Percentiles rank a stretch among this genome's conserved stretches.
These are phyloP conservation scores for Boletus mariae DNA, from an alignment of 1,284 basidiomycete species.

Conservation along the genomic window DNA sequence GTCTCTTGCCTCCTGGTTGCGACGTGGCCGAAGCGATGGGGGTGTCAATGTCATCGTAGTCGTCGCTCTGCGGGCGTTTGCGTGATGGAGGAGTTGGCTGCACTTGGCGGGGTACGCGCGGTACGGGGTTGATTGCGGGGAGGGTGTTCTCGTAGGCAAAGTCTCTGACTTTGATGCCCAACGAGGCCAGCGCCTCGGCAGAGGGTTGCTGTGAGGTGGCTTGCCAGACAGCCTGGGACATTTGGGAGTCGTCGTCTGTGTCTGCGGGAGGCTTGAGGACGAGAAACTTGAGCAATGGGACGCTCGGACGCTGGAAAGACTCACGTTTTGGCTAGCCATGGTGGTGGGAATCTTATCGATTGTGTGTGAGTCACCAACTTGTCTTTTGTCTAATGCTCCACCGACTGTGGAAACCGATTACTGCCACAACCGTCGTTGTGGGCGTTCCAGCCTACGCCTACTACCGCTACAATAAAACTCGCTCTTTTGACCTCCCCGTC, in stretches of 20 bases:
- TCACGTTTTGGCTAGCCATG: not conserved
- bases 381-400: slow-evolving; percentile 41
- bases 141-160: slow-evolving; percentile 65
- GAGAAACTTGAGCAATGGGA: not conserved
- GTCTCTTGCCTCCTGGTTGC: slow-evolving; percentile 24
- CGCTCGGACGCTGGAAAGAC: not conserved
- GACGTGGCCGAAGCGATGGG: not conserved
- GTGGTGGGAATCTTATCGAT: slow-evolving; percentile 20
- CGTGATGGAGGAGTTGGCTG: slow-evolving; percentile 39
- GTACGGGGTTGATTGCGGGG: slow-evolving; percentile 52
- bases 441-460: slow-evolving; percentile 45
- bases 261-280: not conserved
- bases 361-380: not conserved
- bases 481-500: slow-evolving; percentile 56
- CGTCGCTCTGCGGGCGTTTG: slow-evolving; percentile 37
- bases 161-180: slow-evolving; percentile 67
- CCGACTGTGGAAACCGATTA: slow-evolving; percentile 58
- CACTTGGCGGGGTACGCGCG: slow-evolving; percentile 40
- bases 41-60: slow-evolving; percentile 5
- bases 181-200: slow-evolving; percentile 36
- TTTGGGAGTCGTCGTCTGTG: not conserved
- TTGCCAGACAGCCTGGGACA: not conserved
- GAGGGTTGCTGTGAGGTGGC: slow-evolving; percentile 34
- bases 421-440: slow-evolving; percentile 39
- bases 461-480: slow-evolving; percentile 34